phyloP scores from a whole-genome alignment of 106 monocot genomes.

The Iris macrosiphon region DNA sequence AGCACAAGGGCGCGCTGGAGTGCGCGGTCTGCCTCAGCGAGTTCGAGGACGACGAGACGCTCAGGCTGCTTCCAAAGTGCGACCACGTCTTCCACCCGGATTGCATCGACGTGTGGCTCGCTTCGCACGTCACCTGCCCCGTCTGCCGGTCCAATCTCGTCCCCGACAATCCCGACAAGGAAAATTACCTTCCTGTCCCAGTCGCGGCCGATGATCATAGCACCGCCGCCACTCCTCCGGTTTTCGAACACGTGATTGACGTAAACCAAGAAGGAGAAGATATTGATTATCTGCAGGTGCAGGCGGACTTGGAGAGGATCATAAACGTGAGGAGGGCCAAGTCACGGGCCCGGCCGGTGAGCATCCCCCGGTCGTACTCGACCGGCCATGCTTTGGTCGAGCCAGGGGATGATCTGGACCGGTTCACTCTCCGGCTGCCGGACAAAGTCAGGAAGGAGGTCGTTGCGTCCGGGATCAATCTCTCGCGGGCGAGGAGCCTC shows the following conservation, averaged over 20 bases:
- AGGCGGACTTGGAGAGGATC: conserved; percentile 23
- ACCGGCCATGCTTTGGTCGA: conserved; percentile 52
- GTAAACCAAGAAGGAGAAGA: conserved; percentile 18
- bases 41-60: conserved; percentile 83
- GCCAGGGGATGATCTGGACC: conserved; percentile 46
- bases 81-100: conserved; percentile 90
- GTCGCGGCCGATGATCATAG: not conserved
- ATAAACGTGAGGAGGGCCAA: conserved; percentile 21
- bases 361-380: conserved; percentile 49
- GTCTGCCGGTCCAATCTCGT: conserved; percentile 77
- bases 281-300: no score
- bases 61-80: conserved; percentile 81
- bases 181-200: not conserved
- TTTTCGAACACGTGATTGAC: conserved; percentile 11
- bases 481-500: conserved; percentile 42
- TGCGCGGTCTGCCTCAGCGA: conserved; percentile 91
- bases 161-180: not conserved
- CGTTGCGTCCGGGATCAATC: conserved; percentile 12
- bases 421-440: conserved; percentile 79
- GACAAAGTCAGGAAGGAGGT: conserved; percentile 48
- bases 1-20: conserved; percentile 59
- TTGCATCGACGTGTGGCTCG: conserved; percentile 92
- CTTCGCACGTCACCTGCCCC: conserved; percentile 82
- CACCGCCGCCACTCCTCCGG: not conserved
- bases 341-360: conserved; percentile 19